A percentile compares a stretch with the other conserved stretches of the same genome.
These are phyloP conservation scores for Pharnaceum exiguum DNA, from an alignment of 148 eudicot genomes.

Conservation along the genomic window DNA sequence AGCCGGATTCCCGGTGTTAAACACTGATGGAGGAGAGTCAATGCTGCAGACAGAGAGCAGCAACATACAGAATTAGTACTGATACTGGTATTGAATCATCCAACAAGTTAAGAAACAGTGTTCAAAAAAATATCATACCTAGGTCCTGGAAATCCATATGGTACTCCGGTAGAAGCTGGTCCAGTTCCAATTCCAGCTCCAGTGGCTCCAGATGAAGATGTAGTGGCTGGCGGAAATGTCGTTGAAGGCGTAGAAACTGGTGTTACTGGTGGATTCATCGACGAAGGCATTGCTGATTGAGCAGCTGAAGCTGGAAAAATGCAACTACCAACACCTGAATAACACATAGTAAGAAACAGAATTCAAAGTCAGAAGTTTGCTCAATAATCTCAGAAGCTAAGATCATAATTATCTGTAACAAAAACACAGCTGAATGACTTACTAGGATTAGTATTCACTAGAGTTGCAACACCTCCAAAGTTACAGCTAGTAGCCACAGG, in stretches of 20 bases:
- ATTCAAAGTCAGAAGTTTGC: conserved; percentile 4
- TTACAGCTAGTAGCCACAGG: conserved; percentile 75
- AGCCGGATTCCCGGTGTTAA: conserved; percentile 40
- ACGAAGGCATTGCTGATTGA: conserved; percentile 21
- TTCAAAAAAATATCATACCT: conserved; percentile 23
- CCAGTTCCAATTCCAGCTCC: no score
- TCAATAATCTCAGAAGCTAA: background rate
- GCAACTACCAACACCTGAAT: conserved; percentile 76
- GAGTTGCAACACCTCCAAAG: conserved; percentile 68
- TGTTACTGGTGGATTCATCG: conserved; percentile 29
- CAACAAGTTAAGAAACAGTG: background rate
- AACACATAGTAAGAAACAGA: conserved; percentile 5
- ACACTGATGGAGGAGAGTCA: conserved; percentile 44
- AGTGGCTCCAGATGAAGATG: conserved; percentile 32
- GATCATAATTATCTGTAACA: background rate
- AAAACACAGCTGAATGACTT: conserved; percentile 24
- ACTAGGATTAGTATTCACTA: conserved; percentile 80
- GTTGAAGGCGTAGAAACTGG: conserved; percentile 12
- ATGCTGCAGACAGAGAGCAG: conserved; percentile 41
- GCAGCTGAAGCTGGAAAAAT: conserved; percentile 40
- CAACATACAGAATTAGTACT: background rate
- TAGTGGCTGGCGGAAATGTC: conserved; percentile 28
- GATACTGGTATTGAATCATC: background rate
- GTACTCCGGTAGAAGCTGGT: no score
- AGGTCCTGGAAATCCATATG: conserved; percentile 20